phyloP scores from a whole-genome alignment of 1,139 yeast species.

The Saccharomyces uvarum region DNA sequence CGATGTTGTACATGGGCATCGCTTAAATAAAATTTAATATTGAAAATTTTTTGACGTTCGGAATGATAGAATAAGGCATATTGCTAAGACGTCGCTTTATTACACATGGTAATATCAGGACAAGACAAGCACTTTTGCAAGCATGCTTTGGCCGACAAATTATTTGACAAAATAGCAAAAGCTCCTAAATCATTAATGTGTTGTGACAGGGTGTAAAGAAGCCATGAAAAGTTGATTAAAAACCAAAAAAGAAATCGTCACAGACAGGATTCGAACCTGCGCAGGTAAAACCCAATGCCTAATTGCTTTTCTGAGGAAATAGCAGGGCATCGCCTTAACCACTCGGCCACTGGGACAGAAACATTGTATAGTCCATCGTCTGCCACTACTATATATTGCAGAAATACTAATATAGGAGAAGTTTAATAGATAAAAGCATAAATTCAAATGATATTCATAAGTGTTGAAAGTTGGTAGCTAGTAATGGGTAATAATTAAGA shows the following conservation, averaged over 20 bases:
- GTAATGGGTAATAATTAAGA: too few species aligned
- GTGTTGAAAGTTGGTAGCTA: not conserved
- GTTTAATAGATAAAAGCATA: too few species aligned
- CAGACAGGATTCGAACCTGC: constrained; percentile 63
- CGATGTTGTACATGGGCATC: not conserved
- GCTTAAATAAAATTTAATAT: not conserved
- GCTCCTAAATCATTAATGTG: not conserved
- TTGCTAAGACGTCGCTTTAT: not conserved
- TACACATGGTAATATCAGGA: not conserved
- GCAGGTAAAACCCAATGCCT: constrained; percentile 53
- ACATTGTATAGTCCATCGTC: not conserved
- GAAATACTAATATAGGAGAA: not conserved
- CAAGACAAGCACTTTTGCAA: not conserved
- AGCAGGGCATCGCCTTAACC: constrained; percentile 88
- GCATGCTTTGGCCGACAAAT: not conserved
- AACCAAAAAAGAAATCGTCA: constrained; percentile 35
- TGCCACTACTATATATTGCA: not conserved
- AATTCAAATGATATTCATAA: not conserved
- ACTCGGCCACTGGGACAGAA: constrained; percentile 70
- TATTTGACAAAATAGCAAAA: not conserved
- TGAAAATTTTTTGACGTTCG: not conserved
- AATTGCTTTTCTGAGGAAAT: constrained; percentile 31
- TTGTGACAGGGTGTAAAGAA: not conserved
- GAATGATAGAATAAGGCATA: not conserved
- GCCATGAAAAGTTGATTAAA: constrained; percentile 1